Percentiles rank a stretch among this genome's conserved stretches.
Evolutionary conservation across 1,284 basidiomycete genomes (phyloP).

Genomic region (Leccinum subrobustum): DNA sequence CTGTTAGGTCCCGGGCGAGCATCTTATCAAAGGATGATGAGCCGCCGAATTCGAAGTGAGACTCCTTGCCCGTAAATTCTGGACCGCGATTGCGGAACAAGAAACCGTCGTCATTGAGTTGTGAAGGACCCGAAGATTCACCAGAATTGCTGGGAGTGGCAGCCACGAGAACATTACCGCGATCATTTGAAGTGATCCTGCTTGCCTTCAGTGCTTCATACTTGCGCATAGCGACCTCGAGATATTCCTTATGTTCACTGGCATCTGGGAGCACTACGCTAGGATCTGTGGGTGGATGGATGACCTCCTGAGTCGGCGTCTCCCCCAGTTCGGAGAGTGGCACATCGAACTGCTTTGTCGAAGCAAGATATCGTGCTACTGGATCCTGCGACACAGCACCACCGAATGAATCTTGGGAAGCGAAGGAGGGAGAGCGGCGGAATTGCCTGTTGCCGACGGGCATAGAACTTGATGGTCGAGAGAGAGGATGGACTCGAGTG

Average conservation of each 20-base stretch:
- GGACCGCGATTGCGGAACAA: conserved; percentile 7
- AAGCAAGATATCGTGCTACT: conserved; percentile 45
- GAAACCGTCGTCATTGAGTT: conserved; percentile 10
- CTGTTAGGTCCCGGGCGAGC: conserved; percentile 28
- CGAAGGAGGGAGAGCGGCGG: conserved; percentile 38
- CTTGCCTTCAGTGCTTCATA: conserved; percentile 27
- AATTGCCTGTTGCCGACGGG: conserved; percentile 17
- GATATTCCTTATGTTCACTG: conserved; percentile 23
- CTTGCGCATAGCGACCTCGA: conserved; percentile 27
- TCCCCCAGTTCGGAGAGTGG: conserved; percentile 57
- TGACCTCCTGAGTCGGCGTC: conserved; percentile 28
- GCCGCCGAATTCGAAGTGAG: conserved; percentile 27
- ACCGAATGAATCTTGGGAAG: conserved; percentile 63
- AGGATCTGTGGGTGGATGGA: conserved; percentile 24
- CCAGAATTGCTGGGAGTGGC: conserved; percentile 44
- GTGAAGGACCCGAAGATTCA: conserved; percentile 22
- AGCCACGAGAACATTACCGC: conserved; percentile 41
- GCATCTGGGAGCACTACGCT: conserved; percentile 25
- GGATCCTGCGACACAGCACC: conserved; percentile 47
- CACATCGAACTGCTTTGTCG: conserved; percentile 51
- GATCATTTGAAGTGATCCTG: conserved; percentile 6
- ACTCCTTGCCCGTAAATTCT: conserved; percentile 13
- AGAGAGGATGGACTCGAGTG: conserved; percentile 8
- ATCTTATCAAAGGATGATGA: conserved; percentile 35
- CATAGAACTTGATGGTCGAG: conserved; percentile 25